A percentile compares a stretch with the other conserved stretches of the same genome.
phyloP scores from a whole-genome alignment of 2,329 filamentous ascomycete species.

The Pyrenochaeta sp. region DNA sequence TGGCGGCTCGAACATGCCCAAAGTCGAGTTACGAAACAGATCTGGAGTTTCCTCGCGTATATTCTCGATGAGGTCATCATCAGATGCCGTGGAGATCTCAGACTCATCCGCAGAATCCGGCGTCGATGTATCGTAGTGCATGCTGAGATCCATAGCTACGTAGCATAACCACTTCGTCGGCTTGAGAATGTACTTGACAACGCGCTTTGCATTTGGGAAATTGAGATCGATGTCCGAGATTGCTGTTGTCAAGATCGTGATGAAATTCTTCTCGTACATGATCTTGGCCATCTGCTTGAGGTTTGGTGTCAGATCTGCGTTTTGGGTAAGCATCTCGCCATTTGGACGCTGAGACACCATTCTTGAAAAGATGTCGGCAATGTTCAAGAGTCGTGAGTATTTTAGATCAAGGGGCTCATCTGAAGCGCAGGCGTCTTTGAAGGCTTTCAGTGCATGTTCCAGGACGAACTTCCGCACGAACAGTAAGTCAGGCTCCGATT shows the following conservation, averaged over 20 bases:
- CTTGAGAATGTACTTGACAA: slow-evolving; percentile 94
- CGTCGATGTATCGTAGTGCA: slow-evolving; percentile 75
- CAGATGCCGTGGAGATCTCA: slow-evolving; percentile 90
- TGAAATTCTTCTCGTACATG: slow-evolving; percentile 98
- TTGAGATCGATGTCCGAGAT: slow-evolving; percentile 96
- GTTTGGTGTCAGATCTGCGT: slow-evolving; percentile 57
- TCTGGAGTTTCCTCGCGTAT: slow-evolving; percentile 85
- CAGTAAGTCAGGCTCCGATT: slow-evolving; percentile 82
- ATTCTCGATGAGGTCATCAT: slow-evolving; percentile 82
- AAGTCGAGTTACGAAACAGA: slow-evolving; percentile 92
- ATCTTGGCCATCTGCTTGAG: slow-evolving; percentile 87
- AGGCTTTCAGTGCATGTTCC: slow-evolving; percentile 89
- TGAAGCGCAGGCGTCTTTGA: slow-evolving; percentile 83
- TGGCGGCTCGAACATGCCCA: slow-evolving; percentile 90
- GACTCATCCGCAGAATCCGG: slow-evolving; percentile 77
- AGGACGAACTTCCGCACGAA: slow-evolving; percentile 96
- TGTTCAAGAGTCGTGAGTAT: slow-evolving; percentile 84
- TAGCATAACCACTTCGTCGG: slow-evolving; percentile 87
- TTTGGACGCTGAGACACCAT: slow-evolving; percentile 73
- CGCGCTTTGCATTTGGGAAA: slow-evolving; percentile 89
- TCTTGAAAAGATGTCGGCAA: slow-evolving; percentile 90
- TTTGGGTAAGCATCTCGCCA: slow-evolving; percentile 47
- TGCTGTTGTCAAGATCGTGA: slow-evolving; percentile 85
- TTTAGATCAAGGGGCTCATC: slow-evolving; percentile 82
- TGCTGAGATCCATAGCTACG: slow-evolving; percentile 85